These are phyloP conservation scores for Penicillium sp. DNA, from an alignment of 2,329 filamentous ascomycete genomes.

Conservation along the genomic window DNA sequence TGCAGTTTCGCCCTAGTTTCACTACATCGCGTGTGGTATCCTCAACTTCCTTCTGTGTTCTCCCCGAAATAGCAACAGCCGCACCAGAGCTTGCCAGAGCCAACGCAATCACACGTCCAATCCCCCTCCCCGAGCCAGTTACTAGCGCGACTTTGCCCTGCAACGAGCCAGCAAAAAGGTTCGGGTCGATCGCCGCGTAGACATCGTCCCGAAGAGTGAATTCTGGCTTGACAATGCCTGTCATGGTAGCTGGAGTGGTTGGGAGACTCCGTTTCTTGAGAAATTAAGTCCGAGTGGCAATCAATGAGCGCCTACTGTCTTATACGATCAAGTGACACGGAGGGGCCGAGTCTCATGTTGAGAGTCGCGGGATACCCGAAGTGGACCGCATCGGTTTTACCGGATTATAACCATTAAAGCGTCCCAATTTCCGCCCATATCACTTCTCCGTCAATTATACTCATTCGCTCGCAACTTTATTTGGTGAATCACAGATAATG, in stretches of 20 bases:
- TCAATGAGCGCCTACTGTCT: background rate
- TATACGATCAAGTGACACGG: background rate
- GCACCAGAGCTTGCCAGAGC: conserved; percentile 1
- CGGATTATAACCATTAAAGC: background rate
- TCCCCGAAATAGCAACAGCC: background rate
- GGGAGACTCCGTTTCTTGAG: background rate
- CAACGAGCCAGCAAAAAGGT: background rate
- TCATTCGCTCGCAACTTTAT: no score
- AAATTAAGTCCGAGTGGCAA: background rate
- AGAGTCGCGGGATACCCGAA: background rate
- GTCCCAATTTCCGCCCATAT: background rate
- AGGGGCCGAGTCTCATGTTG: background rate
- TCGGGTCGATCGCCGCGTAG: background rate
- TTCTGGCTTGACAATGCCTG: background rate
- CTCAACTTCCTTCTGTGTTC: background rate
- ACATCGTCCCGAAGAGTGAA: background rate
- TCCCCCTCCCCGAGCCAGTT: background rate
- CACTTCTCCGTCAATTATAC: background rate
- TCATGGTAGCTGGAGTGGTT: background rate
- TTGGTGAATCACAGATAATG: background rate
- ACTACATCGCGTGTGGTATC: background rate
- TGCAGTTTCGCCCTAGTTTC: background rate
- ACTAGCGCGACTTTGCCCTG: background rate
- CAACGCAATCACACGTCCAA: background rate
- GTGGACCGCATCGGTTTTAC: conserved; percentile 1